Evolutionary conservation across 129 eudicot genomes (phyloP).

Genomic region (Flaveria trinervia): DNA sequence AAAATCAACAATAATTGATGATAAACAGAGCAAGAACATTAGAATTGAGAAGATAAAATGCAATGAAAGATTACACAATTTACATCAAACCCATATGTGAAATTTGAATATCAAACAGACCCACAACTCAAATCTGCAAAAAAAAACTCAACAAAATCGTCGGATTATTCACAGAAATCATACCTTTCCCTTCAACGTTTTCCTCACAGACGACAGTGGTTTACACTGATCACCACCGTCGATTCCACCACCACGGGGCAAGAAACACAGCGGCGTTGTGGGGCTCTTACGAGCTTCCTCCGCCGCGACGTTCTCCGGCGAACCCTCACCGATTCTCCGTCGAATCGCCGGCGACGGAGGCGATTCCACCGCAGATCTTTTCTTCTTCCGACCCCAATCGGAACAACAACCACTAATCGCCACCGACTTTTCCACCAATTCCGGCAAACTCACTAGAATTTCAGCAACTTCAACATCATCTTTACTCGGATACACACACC

Average conservation of each 20-base stretch:
- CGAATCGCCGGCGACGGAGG: neutral
- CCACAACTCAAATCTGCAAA: constrained; percentile 20
- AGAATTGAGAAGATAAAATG: neutral
- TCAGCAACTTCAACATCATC: constrained; percentile 38
- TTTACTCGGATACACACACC: constrained; percentile 11
- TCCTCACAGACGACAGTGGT: constrained; percentile 21
- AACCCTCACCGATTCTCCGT: neutral
- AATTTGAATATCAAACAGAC: neutral
- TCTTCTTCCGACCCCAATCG: constrained; percentile 44
- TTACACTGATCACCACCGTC: constrained; percentile 38
- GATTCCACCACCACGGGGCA: constrained; percentile 46
- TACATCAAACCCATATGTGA: constrained; percentile 24
- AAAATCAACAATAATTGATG: constrained; percentile 11
- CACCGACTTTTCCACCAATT: neutral
- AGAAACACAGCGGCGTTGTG: constrained; percentile 48
- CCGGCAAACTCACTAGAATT: constrained; percentile 34
- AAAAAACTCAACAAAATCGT: constrained; percentile 5
- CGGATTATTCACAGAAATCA: neutral
- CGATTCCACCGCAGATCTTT: constrained; percentile 42
- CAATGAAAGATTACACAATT: neutral
- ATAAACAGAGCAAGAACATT: constrained; percentile 3
- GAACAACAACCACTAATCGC: neutral
- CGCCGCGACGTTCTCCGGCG: constrained; percentile 9
- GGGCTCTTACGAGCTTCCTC: constrained; percentile 47
- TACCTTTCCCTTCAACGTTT: constrained; percentile 44